A percentile compares a stretch with the other conserved stretches of the same genome.
phyloP scores from a whole-genome alignment of 768 basidiomycete species.

The Termitomyces heimii region DNA sequence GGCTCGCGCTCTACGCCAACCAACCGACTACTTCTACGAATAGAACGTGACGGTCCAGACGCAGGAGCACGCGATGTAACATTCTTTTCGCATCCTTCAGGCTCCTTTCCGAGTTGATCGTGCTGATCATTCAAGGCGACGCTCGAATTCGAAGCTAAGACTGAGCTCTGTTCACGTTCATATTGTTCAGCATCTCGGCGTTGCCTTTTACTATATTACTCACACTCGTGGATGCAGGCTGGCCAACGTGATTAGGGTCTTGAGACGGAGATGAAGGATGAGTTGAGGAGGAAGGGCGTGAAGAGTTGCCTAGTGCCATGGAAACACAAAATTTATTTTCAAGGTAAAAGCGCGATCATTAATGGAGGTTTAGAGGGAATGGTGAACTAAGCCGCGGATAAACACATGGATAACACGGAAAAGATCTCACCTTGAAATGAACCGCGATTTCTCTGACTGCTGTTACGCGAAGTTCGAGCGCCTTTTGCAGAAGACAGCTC shows the following conservation, averaged over 20 bases:
- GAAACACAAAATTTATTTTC: not conserved
- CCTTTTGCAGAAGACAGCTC: not conserved
- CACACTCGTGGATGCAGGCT: not conserved
- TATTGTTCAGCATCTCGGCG: not conserved
- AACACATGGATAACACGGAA: not conserved
- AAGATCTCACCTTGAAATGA: constrained; percentile 35
- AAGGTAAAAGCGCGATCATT: not conserved
- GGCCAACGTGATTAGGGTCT: no score
- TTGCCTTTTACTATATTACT: not conserved
- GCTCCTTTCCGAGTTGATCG: not conserved
- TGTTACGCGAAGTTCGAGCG: constrained; percentile 25
- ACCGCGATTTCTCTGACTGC: constrained; percentile 11
- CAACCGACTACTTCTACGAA: constrained; percentile 10
- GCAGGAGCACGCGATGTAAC: not conserved
- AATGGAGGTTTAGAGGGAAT: not conserved
- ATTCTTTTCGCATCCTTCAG: not conserved
- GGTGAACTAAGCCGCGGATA: not conserved
- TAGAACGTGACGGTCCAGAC: constrained; percentile 8
- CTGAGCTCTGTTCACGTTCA: constrained; percentile 8
- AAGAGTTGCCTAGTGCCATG: not conserved
- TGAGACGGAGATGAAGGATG: not conserved
- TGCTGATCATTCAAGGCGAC: not conserved
- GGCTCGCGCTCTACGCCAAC: not conserved
- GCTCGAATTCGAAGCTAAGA: constrained; percentile 4
- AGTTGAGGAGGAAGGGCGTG: not conserved